phyloP scores from a whole-genome alignment of 2,329 filamentous ascomycete species.

The Exophiala phaeomuriformis region DNA sequence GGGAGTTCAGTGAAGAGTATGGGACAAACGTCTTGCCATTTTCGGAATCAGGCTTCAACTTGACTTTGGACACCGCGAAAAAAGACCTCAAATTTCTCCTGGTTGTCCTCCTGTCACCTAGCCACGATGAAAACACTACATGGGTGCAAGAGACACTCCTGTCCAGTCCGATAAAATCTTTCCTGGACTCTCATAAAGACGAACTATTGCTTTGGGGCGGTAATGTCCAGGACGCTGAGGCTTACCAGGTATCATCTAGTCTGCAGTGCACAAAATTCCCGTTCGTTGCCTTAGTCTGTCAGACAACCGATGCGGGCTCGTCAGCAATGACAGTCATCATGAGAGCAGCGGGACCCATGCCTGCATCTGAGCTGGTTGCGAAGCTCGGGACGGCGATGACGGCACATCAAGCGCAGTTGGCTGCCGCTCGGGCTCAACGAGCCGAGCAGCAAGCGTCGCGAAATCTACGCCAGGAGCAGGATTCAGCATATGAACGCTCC shows the following conservation, averaged over 20 bases:
- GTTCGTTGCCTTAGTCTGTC: constrained; percentile 76
- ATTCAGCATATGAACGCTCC: constrained; percentile 87
- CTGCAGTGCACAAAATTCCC: constrained; percentile 89
- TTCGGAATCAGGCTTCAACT: constrained; percentile 81
- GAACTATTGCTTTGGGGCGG: constrained; percentile 88
- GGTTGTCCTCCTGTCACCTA: constrained; percentile 80
- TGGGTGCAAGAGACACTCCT: constrained; percentile 81
- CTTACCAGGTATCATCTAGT: constrained; percentile 83
- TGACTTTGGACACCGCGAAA: constrained; percentile 84
- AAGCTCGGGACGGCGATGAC: constrained; percentile 68
- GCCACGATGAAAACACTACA: constrained; percentile 81
- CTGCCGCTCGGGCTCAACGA: constrained; percentile 65
- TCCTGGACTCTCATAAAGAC: constrained; percentile 66
- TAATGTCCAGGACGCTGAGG: constrained; percentile 85
- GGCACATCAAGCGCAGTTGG: constrained; percentile 68
- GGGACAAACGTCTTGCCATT: constrained; percentile 66
- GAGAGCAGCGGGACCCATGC: constrained; percentile 64
- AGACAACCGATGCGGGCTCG: constrained; percentile 64
- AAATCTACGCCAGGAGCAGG: constrained; percentile 76
- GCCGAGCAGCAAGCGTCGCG: constrained; percentile 75
- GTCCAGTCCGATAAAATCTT: constrained; percentile 63
- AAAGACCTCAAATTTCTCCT: constrained; percentile 83
- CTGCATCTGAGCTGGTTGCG: constrained; percentile 62
- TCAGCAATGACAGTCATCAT: constrained; percentile 86
- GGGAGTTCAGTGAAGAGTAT: constrained; percentile 94